A percentile compares a stretch with the other conserved stretches of the same genome.
Conservation (phyloP, 2,329 filamentous ascomycete genomes). For the Penicillium sp. region DNA sequence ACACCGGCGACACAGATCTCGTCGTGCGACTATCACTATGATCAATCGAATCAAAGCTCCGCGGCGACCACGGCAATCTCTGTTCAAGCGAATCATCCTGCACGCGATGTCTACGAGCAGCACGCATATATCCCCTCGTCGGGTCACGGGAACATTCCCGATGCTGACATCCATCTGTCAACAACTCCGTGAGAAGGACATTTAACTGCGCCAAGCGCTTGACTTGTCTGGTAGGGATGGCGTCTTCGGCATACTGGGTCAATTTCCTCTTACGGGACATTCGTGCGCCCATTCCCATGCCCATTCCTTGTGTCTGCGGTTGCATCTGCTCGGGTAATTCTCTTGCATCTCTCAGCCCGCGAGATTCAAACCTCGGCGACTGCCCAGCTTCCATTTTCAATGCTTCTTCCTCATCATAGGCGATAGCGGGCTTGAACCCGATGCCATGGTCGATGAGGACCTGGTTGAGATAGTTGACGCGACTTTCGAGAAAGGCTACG, state of each 20-base stretch:
- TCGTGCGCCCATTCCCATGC: not conserved
- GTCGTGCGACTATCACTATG: not conserved
- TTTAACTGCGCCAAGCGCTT: conserved; percentile 9
- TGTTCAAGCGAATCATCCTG: not conserved
- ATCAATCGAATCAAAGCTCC: conserved; percentile 4
- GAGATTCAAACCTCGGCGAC: not conserved
- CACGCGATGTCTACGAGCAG: not conserved
- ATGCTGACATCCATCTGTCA: conserved; percentile 3
- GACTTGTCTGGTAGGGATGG: not conserved
- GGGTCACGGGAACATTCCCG: not conserved
- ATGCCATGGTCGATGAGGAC: conserved; percentile 65
- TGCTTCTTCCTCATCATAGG: conserved; percentile 54
- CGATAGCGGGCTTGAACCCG: conserved; percentile 62
- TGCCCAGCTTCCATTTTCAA: not conserved
- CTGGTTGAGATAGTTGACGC: conserved; percentile 72
- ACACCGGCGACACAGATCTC: not conserved
- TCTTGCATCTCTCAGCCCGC: not conserved
- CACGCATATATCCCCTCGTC: not conserved
- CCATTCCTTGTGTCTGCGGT: not conserved
- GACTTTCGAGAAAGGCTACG: conserved; percentile 79
- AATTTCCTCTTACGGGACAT: conserved; percentile 4
- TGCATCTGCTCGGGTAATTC: not conserved
- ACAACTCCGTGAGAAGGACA: conserved; percentile 4
- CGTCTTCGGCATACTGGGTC: not conserved
- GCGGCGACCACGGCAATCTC: conserved; percentile 5